These are phyloP conservation scores for Fusarium tjaetaba DNA, from an alignment of 2,329 filamentous ascomycete species.

Conservation along the genomic window DNA sequence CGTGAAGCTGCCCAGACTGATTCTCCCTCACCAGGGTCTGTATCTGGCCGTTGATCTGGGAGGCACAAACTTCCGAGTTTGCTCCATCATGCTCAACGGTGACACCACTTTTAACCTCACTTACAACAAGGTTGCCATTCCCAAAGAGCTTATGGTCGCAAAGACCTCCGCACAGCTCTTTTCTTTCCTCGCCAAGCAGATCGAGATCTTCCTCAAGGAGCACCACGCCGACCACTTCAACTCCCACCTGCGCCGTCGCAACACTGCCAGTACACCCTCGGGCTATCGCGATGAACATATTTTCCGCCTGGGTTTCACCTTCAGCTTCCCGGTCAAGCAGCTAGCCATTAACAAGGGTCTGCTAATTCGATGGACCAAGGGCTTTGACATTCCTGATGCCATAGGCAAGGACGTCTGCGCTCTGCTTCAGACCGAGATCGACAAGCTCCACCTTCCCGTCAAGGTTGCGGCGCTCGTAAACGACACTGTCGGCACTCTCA, in stretches of 20 bases:
- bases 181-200: slow-evolving; percentile 90
- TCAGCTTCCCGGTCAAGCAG: slow-evolving; percentile 96
- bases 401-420: slow-evolving; percentile 94
- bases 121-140: slow-evolving; percentile 92
- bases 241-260: slow-evolving; percentile 71
- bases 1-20: slow-evolving; percentile 9
- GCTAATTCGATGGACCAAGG: slow-evolving; percentile 97
- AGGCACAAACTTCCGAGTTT: slow-evolving; percentile 98
- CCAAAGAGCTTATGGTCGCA: slow-evolving; percentile 88
- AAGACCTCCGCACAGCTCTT: slow-evolving; percentile 89
- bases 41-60: slow-evolving; percentile 98
- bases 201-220: slow-evolving; percentile 84
- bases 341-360: slow-evolving; percentile 94
- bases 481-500: slow-evolving; percentile 95
- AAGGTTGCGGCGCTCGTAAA: slow-evolving; percentile 97
- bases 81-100: slow-evolving; percentile 91
- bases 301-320: slow-evolving; percentile 97
- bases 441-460: slow-evolving; percentile 85
- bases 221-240: slow-evolving; percentile 92
- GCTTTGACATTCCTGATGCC: slow-evolving; percentile 95
- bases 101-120: slow-evolving; percentile 95
- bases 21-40: slow-evolving; percentile 70
- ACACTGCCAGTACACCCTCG: slow-evolving; percentile 66
- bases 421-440: slow-evolving; percentile 88
- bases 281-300: slow-evolving; percentile 77